A percentile compares a stretch with the other conserved stretches of the same genome.
Evolutionary conservation across 1,284 basidiomycete species (phyloP).

Genomic region (Gastroboletus turbinatus): DNA sequence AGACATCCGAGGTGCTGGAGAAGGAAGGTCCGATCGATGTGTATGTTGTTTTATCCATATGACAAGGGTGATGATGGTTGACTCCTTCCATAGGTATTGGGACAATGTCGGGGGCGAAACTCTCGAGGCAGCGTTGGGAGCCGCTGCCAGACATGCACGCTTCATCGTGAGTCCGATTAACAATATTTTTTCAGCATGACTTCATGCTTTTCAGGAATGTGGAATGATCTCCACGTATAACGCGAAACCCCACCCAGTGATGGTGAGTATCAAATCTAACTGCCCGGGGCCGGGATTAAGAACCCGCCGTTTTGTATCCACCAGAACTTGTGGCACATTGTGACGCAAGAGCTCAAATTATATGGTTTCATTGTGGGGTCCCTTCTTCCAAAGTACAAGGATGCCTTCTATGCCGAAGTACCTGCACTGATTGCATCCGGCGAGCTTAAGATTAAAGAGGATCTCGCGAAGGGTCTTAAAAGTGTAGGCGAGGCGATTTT

Average conservation of each 20-base stretch:
- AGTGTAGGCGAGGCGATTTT: constrained; percentile 14
- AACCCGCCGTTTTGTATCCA: background rate
- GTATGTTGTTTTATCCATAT: constrained; percentile 6
- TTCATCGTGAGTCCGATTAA: constrained; percentile 35
- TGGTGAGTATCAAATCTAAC: constrained; percentile 4
- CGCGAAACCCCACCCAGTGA: constrained; percentile 5
- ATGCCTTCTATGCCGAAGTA: constrained; percentile 14
- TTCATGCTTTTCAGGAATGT: constrained; percentile 15
- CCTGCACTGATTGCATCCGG: constrained; percentile 16
- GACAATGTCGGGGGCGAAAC: constrained; percentile 15
- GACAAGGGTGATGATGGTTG: background rate
- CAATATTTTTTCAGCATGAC: background rate
- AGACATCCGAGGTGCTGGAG: constrained; percentile 24
- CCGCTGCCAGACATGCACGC: constrained; percentile 49
- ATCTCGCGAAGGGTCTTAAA: constrained; percentile 16
- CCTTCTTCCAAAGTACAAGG: constrained; percentile 10
- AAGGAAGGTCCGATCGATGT: constrained; percentile 26
- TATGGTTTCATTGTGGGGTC: constrained; percentile 12
- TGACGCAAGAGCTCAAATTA: constrained; percentile 12
- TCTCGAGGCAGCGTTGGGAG: constrained; percentile 55
- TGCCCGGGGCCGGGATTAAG: background rate
- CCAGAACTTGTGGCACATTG: constrained; percentile 16
- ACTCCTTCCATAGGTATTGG: constrained; percentile 34
- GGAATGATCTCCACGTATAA: constrained; percentile 24
- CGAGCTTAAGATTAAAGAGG: constrained; percentile 17